Base-by-base conservation (phyloP, 2,329 filamentous ascomycete species). In the Fonsecaea nubica region DNA sequence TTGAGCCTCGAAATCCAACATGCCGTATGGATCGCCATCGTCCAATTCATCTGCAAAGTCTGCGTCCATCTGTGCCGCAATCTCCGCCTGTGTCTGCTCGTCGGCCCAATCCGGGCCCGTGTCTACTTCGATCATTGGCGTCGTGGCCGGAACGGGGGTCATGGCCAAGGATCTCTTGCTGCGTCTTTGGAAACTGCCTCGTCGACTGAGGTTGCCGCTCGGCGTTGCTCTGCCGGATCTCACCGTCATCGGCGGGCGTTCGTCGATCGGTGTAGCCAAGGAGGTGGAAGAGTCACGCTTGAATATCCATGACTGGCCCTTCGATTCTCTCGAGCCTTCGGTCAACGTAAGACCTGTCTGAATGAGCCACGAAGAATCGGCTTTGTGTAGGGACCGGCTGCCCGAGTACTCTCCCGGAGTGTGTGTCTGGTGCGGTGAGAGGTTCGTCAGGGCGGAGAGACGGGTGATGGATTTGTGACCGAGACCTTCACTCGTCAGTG, bases 261-360 rank as follows among this genome's bases (percentile, higher is more conserved):
- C 66, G 8, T 72, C 68, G 2, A 64, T 33, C 15, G 70, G 69
- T 18, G 64, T 65, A 21, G 65, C 67, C 38, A 88, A 77, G 54
- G 81, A 84, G 0, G 86, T 88, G 0, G 82, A 84, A 67, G 82
- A 86, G 68, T 85, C 83, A 32, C 85, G 79, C 59, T 86, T 83
- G 2, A 80, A 79, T 2, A 88, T 79, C 86, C 86, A 89, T 63
- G 83, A 83, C 72, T 88, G 86, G n/a, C 87, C 87, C 71, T 89
- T 88, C 64, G 83, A 82, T 71, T 89, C 86, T 42, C 86, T 79
- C 4, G 85, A 83, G 21, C 86, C 82, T 4, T 84, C 83, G 1
- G 86, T 83, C 4, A 88, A 83, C 0, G 83, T 82, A 7, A 86
- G 80, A 2, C 85, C 85, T 0, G 86, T 84, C 60, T 86, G 84